Evolutionary conservation across 208 protist genomes (phyloP), one percentile per base, ranked within the genome.

Genomic region (Chromosphaera perkinsii): DNA sequence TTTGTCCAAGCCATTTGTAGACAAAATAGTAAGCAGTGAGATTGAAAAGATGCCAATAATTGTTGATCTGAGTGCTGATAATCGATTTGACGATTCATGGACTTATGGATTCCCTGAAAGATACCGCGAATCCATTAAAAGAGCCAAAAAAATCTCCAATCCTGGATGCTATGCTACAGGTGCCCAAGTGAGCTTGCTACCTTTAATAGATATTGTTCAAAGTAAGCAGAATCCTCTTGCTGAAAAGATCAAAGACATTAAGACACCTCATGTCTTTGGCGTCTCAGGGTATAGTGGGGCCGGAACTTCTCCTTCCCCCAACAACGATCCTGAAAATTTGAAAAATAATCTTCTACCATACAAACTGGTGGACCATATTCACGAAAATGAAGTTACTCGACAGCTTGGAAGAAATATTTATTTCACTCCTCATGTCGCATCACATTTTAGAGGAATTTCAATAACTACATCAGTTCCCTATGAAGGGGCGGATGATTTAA

Each of bases 121-220:
- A 14, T 76, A 69, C 31, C 48, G 76, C 33, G 31, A 51, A 3
- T 1, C 49, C 4, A 66, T 80, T 4, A 31, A 20, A 10, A 27
- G 45, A 20, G 59, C 59, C 0, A 52, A 56, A 26, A 33, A 56
- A 14, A 80, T 80, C 59, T 69, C 70, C 22, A 80, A 80, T 51
- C 76, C 76, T 51, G 76, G 76, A 37, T 80, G 76, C 29, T 80
- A 80, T 61, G 76, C 76, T 3, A 77, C 72, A 22, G 76, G 76
- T 58, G 70, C 70, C 31, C 75, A 75, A 42, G 31, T 80, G 14
- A 31, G 55, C 32, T 31, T 80, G 12, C 57, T 69, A 20, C 76
- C 76, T 47, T 60, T 80, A 17, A n/a, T 40, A 26, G 48, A 75
- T 10, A 43, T 48, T 33, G 9, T 80, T n/a, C n/a, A n/a, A n/a